phyloP scores from a whole-genome alignment of 2,329 filamentous ascomycete genomes.

The Cladosporium sp. region DNA sequence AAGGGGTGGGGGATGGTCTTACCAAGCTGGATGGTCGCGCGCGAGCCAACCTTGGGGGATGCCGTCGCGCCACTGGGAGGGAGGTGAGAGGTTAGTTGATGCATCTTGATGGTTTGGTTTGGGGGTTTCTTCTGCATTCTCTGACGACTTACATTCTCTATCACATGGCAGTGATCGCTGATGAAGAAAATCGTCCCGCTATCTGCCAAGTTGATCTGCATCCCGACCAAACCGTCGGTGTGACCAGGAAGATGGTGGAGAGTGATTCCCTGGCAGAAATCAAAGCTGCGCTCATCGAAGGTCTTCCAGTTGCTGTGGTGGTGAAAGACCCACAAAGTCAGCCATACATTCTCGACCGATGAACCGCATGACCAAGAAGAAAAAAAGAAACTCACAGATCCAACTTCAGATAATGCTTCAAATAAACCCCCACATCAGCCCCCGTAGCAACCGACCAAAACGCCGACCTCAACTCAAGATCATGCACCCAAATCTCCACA shows the following conservation, averaged over 20 bases:
- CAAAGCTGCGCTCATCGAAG: constrained; percentile 31
- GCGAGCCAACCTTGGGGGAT: constrained; percentile 35
- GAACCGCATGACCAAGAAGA: neutral
- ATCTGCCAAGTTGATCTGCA: constrained; percentile 34
- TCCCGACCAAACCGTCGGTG: constrained; percentile 32
- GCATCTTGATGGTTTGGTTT: too few species aligned
- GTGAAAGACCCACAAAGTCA: neutral
- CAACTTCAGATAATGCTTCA: constrained; percentile 32
- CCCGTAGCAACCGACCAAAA: constrained; percentile 34
- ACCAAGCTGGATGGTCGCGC: constrained; percentile 32
- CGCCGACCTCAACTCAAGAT: constrained; percentile 29
- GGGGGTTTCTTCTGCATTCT: too few species aligned
- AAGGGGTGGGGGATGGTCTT: too few species aligned
- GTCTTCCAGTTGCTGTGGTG: constrained; percentile 32
- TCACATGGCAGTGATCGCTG: constrained; percentile 34
- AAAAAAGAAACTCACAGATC: constrained; percentile 23
- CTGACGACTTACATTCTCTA: constrained; percentile 27
- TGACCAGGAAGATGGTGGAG: constrained; percentile 35
- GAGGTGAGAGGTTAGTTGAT: neutral
- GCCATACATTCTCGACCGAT: neutral
- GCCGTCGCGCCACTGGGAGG: constrained; percentile 28
- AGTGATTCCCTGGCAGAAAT: constrained; percentile 34
- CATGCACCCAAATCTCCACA: constrained; percentile 34
- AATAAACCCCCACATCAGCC: constrained; percentile 32
- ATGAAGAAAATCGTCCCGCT: constrained; percentile 33